Base-by-base conservation (phyloP, 768 basidiomycete species). In the Tricholoma bakamatsutake region DNA sequence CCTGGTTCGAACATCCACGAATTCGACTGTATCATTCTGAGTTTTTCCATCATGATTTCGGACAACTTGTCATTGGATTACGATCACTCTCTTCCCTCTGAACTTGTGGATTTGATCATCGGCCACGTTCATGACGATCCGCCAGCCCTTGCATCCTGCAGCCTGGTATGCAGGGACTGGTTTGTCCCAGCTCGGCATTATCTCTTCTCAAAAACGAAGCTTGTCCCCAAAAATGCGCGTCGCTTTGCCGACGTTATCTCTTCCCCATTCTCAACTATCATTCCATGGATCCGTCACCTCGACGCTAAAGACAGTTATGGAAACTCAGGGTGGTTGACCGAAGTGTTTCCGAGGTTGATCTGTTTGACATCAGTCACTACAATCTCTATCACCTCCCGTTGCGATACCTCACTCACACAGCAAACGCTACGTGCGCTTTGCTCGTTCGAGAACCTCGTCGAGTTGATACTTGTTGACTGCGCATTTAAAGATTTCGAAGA, bases 141-240 rank as follows among this genome's bases (percentile, higher is more conserved):
- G 9, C 4, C 13, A 13, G 47, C 59, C 11, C 63, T 66, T 11
- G 52, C 55, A 8, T 34, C 54, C 2, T 64, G 63, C 57, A 62
- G 61, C 17, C 50, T 63, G 17, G 65, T 61, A 15, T 67, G 62
- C 58, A 57, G 55, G 31, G 47, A 56, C 5, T 67, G 65, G 64
- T 45, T 62, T 21, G 57, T 55, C 11, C 34, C 62, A 15, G 42
- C 57, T 42, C 51, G 63, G 31, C 56, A 61, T 33, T 62, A 63
- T 21, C 60, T 66, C 40, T 65, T 67, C 52, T 57, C 57, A 12
- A 42, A 52, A 27, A 52, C 59, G 30, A 58, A 46, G 15, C 31
- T 65, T 27, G 42, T 46, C 43, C 46, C 45, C 40, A 24, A 53
- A 18, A 56, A 60, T 49, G 55, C 57, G 37, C 46, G n/a, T 6